These are phyloP conservation scores for Elsinoe perseae DNA, from an alignment of 2,329 filamentous ascomycete genomes.

Conservation along the genomic window DNA sequence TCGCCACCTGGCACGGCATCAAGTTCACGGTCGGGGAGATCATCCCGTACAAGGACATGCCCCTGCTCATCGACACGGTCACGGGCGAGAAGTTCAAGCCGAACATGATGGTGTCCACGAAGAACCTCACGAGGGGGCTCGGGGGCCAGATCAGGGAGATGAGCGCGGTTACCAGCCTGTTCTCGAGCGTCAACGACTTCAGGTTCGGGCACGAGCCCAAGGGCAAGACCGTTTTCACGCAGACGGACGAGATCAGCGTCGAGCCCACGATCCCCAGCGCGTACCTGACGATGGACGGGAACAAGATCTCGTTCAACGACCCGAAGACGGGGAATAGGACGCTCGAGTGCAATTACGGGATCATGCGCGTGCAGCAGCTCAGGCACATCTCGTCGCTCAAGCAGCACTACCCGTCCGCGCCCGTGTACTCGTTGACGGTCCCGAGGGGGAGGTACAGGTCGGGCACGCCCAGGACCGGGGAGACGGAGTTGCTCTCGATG, in stretches of 20 bases:
- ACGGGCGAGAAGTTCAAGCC: slow-evolving; percentile 9
- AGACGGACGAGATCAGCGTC: slow-evolving; percentile 11
- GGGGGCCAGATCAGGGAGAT: slow-evolving; percentile 12
- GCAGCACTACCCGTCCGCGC: slow-evolving; percentile 14
- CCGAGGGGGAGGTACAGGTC: slow-evolving; percentile 15
- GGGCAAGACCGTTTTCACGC: neutral
- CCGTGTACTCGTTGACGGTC: slow-evolving; percentile 12
- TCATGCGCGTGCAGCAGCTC: slow-evolving; percentile 11
- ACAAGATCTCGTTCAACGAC: neutral
- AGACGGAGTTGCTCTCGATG: too few relatives aligned
- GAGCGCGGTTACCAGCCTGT: slow-evolving; percentile 4
- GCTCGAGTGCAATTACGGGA: slow-evolving; percentile 11
- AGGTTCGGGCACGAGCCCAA: neutral
- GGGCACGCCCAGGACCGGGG: too few relatives aligned
- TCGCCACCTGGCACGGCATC: slow-evolving; percentile 13
- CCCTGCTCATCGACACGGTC: slow-evolving; percentile 10
- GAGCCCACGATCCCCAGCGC: neutral
- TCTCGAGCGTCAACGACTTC: slow-evolving; percentile 5
- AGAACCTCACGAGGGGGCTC: slow-evolving; percentile 13
- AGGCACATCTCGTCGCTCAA: slow-evolving; percentile 7
- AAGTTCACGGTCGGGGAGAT: slow-evolving; percentile 18
- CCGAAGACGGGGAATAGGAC: neutral
- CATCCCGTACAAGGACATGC: slow-evolving; percentile 17
- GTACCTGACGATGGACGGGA: neutral
- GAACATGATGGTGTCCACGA: slow-evolving; percentile 9